Evolutionary conservation across 306 rosid genomes (phyloP).

Genomic region (Begonia peltatifolia): DNA sequence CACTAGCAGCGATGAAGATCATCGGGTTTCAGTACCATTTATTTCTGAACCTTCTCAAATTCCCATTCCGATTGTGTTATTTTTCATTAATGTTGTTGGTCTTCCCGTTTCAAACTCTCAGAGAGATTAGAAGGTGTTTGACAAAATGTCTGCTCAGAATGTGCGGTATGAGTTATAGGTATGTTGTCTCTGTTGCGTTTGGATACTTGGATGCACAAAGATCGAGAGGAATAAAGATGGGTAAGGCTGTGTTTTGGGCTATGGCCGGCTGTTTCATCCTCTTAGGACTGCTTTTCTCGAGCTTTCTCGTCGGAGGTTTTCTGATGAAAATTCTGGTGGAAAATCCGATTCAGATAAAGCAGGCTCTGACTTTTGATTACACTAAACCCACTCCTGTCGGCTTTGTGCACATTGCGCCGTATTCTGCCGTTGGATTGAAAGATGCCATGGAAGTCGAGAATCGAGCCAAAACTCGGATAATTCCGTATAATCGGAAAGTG

Average conservation of each 20-base stretch:
- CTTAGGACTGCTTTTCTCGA: constrained; percentile 12
- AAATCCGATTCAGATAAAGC: constrained; percentile 12
- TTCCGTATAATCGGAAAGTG: constrained; percentile 16
- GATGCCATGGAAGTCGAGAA: not conserved
- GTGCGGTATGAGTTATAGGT: constrained; percentile 2
- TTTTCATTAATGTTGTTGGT: constrained; percentile 10
- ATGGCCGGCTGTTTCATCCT: constrained; percentile 6
- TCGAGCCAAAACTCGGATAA: not conserved
- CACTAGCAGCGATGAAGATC: constrained; percentile 1
- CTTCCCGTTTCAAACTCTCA: constrained; percentile 10
- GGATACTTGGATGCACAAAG: constrained; percentile 6
- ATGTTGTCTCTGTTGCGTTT: constrained; percentile 7
- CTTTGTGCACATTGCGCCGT: constrained; percentile 7
- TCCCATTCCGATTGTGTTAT: constrained; percentile 13
- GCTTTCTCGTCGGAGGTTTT: constrained; percentile 11
- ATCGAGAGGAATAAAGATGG: constrained; percentile 6
- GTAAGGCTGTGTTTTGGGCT: constrained; percentile 10
- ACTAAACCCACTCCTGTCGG: constrained; percentile 16
- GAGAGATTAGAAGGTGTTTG: constrained; percentile 4
- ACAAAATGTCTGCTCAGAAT: constrained; percentile 6
- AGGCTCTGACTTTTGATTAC: constrained; percentile 16
- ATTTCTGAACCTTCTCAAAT: constrained; percentile 5
- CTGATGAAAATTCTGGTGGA: constrained; percentile 9
- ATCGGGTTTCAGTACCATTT: constrained; percentile 10
- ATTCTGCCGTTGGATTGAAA: constrained; percentile 1